Evolutionary conservation across 2,329 filamentous ascomycete genomes (phyloP).

Genomic region (Sporothrix pseudoabietina): DNA sequence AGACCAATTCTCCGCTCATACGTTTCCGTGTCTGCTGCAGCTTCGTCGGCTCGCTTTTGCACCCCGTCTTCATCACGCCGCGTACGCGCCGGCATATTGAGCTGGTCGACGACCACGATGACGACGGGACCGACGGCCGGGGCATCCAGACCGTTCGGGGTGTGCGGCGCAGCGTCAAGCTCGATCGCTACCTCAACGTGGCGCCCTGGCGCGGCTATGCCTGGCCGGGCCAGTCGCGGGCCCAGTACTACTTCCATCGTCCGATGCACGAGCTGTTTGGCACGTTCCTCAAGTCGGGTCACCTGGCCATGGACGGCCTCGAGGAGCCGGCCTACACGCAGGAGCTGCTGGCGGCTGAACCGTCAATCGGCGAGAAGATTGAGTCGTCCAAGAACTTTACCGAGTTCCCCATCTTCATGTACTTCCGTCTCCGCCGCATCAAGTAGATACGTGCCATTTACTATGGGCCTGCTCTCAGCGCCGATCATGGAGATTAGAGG

Average conservation of each 20-base stretch:
- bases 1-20: neutral
- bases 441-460: slow-evolving; percentile 16
- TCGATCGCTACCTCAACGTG: slow-evolving; percentile 49
- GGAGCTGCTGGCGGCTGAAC: slow-evolving; percentile 34
- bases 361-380: slow-evolving; percentile 39
- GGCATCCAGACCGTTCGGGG: slow-evolving; percentile 38
- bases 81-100: slow-evolving; percentile 45
- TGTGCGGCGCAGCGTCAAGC: slow-evolving; percentile 43
- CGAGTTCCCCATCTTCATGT: slow-evolving; percentile 44
- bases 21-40: neutral
- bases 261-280: slow-evolving; percentile 49
- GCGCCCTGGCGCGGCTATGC: slow-evolving; percentile 45
- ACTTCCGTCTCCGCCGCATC: slow-evolving; percentile 39
- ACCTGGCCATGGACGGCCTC: slow-evolving; percentile 49
- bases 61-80: slow-evolving; percentile 54
- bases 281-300: slow-evolving; percentile 46
- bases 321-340: slow-evolving; percentile 51
- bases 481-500: neutral
- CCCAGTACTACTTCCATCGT: slow-evolving; percentile 36
- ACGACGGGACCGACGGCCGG: neutral
- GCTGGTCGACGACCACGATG: slow-evolving; percentile 42
- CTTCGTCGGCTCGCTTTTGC: slow-evolving; percentile 52
- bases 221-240: slow-evolving; percentile 41
- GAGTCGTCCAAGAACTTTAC: slow-evolving; percentile 42
- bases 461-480: neutral